Evolutionary conservation across 345 rosid species (phyloP), one percentile per base, ranked within the genome.

Genomic region (Streptanthus diversifolius): DNA sequence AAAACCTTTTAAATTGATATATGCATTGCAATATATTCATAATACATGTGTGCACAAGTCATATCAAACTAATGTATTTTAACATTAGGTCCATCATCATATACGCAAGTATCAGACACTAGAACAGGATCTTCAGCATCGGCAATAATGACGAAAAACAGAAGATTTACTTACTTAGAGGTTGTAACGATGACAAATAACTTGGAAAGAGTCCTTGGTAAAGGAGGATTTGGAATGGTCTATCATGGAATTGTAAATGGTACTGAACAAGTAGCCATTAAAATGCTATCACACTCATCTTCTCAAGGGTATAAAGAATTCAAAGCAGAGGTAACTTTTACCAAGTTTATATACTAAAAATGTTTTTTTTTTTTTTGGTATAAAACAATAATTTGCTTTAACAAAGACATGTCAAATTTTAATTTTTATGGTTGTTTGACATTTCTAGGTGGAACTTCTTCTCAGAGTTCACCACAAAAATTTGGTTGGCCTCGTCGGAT

Each of bases 151-250:
- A 52, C 54, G 9, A 78, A 78, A 62, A 70, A 72, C 47, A 68
- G 40, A 59, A 66, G 64, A 21, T 81, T 80, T 53, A 57, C 73
- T 7, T 82, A 67, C n/a, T 37, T 75, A 5, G 83, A 82, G 12
- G 74, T 84, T 32, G 49, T 66, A 7, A 80, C 7, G 6, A 82
- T 82, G 48, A 85, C 84, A 21, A 74, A 79, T 48, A 77, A 81
- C 44, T 85, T 85, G 30, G 43, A 41, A 33, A 74, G 53, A 63
- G 74, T 77, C 17, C 73, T 79, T 53, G 88, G 84, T 9, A 74
- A 81, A 65, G 88, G 86, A 65, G 83, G 78, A 17, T 85, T 82
- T 72, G 86, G 83, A 74, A 68, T 74, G 54, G 84, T 82, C 36
- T 81, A 76, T 72, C 80, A 69, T 48, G 86, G 88, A 71, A 72